Base-by-base conservation (phyloP, 768 basidiomycete genomes). In the Asterophora lycoperdoides region DNA sequence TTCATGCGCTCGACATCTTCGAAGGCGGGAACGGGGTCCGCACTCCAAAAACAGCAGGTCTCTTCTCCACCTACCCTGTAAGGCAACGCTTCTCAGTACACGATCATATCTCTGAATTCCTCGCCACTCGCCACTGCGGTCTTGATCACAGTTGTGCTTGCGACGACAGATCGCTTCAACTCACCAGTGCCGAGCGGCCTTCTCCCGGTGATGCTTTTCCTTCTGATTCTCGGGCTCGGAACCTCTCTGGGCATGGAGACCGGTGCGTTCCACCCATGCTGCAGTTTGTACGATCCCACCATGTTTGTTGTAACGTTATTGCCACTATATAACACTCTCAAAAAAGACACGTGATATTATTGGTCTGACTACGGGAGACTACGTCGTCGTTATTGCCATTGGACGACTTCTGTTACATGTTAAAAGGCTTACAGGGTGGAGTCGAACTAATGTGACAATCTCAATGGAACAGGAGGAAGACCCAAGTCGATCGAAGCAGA, bases 161-260 rank as follows among this genome's bases (percentile, higher is more conserved):
- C 75, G 1, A 60, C 70, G 36, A 77, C 70, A 10, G 85, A 88
- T 57, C 72, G 69, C 54, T 64, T 64, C 34, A 85, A 84, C 59
- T 59, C 60, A 0, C 68, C 80, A 5, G 70, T 77, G 3, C 70
- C 78, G 1, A 49, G 68, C 3, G 79, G 78, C 8, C 68, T 85
- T 19, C 72, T 78, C 4, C 80, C 83, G 1, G 57, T 86, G 37
- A 73, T 68, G 3, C 56, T 87, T 13, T 86, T 86, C 64, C 49
- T 86, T 44, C 48, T 73, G 36, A 66, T 85, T 39, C 68, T 85
- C 13, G 85, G 79, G 7, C 76, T 86, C 42, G 79, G 76, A 18
- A 62, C 73, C 0, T 67, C 71, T n/a, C 68, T 87, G 39, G 85
- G 85, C 3, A 76, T 83, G 74, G 72, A 87, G 60, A 87, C 86